Conservation (phyloP, 177 flowering plant species). For the Vitis hybrid region DNA sequence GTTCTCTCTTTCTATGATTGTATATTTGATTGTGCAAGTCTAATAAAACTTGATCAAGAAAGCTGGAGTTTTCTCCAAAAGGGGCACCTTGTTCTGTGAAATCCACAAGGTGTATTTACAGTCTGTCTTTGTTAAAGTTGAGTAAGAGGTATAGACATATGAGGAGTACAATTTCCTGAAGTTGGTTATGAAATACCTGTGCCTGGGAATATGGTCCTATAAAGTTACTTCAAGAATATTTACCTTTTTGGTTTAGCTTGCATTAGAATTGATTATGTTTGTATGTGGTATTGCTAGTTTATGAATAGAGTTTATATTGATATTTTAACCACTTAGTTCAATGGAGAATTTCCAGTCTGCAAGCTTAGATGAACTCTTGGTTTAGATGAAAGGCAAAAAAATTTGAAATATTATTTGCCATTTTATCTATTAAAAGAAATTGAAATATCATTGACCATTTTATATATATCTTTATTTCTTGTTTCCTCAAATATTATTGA, state of each 20-base stretch:
- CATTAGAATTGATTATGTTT: neutral
- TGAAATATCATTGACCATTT: too few relatives aligned
- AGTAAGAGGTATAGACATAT: neutral
- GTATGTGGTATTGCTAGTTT: neutral
- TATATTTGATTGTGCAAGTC: neutral
- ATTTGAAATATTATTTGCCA: neutral
- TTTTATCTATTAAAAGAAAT: too few relatives aligned
- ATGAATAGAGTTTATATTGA: neutral
- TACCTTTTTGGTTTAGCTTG: neutral
- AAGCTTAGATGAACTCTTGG: neutral
- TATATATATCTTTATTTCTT: too few relatives aligned
- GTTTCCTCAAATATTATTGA: neutral
- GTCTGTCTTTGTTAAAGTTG: neutral
- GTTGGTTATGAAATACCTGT: neutral
- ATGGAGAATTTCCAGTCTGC: neutral
- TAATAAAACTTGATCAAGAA: constrained; percentile 4
- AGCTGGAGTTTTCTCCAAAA: neutral
- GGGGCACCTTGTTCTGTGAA: neutral
- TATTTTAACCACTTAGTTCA: neutral
- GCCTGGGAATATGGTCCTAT: neutral
- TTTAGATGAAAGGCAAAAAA: neutral
- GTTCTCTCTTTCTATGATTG: neutral
- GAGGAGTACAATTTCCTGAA: neutral
- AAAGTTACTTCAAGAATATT: neutral
- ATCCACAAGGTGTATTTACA: neutral